Percentiles rank a stretch among this genome's conserved stretches.
Evolutionary conservation across 257 asterid genomes (phyloP).

Genomic region (Anisodus acutangulus): DNA sequence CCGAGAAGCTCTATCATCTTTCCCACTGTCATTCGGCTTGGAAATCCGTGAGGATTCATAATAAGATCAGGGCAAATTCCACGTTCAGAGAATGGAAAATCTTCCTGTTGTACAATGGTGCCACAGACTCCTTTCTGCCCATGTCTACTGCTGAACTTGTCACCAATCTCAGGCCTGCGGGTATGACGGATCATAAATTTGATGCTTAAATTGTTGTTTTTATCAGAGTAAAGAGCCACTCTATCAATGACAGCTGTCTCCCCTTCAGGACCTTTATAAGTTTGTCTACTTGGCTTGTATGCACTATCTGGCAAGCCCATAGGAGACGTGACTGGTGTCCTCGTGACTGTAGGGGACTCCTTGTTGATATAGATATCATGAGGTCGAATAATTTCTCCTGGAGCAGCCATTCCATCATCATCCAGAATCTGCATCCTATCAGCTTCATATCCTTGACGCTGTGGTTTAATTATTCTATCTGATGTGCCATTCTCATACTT

Average conservation of each 20-base stretch:
- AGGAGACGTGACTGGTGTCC: conserved; percentile 37
- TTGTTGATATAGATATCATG: conserved; percentile 71
- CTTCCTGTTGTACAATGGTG: conserved; percentile 90
- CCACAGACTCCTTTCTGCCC: conserved; percentile 99
- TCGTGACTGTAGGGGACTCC: conserved; percentile 65
- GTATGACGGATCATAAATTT: conserved; percentile 92
- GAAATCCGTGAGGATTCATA: conserved; percentile 99
- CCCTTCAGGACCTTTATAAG: conserved; percentile 79
- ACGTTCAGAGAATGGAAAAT: conserved; percentile 94
- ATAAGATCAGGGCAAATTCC: conserved; percentile 98
- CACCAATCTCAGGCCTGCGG: conserved; percentile 99
- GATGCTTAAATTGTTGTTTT: conserved; percentile 59
- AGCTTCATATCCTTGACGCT: conserved; percentile 57
- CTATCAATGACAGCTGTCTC: conserved; percentile 82
- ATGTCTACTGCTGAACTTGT: conserved; percentile 97
- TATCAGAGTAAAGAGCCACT: conserved; percentile 79
- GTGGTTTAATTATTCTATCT: conserved; percentile 74
- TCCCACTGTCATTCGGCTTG: conserved; percentile 99
- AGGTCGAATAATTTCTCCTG: conserved; percentile 83
- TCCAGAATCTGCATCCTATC: conserved; percentile 83
- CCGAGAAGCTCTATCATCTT: conserved; percentile 98
- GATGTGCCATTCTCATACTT: conserved; percentile 60
- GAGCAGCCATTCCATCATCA: conserved; percentile 95
- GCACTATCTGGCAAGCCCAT: conserved; percentile 57
- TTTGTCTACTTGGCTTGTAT: conserved; percentile 58